These are phyloP conservation scores for Schizochytrium sp. DNA, from an alignment of 108 stramenopile species.

Conservation along the genomic window DNA sequence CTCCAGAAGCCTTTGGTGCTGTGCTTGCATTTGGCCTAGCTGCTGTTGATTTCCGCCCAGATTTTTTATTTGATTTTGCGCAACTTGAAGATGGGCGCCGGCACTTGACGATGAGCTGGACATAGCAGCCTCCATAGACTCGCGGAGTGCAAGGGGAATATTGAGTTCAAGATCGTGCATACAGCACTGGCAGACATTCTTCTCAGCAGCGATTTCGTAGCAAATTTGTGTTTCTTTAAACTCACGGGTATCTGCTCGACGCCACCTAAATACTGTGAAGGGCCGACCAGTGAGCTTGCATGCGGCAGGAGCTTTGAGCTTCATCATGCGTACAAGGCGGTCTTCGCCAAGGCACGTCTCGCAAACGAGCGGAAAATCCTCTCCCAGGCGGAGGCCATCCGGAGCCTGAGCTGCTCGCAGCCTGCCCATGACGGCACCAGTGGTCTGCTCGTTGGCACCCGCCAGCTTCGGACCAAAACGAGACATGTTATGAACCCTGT, in stretches of 20 bases:
- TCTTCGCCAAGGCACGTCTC: constrained; percentile 99
- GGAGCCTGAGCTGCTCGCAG: constrained; percentile 32
- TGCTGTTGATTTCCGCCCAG: too few relatives aligned
- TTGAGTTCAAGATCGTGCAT: constrained; percentile 95
- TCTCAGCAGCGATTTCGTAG: constrained; percentile 90
- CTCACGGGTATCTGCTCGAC: constrained; percentile 93
- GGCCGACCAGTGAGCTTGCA: constrained; percentile 96
- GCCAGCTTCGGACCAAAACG: constrained; percentile 29
- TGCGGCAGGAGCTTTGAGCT: constrained; percentile 85
- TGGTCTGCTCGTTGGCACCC: constrained; percentile 29
- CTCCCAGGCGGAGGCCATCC: constrained; percentile 80
- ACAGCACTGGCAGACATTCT: constrained; percentile 99
- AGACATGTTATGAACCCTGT: neutral
- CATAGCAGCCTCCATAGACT: constrained; percentile 21
- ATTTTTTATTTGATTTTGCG: too few relatives aligned
- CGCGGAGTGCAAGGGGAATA: constrained; percentile 39
- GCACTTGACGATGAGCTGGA: neutral
- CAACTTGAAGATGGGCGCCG: neutral
- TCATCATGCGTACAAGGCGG: constrained; percentile 98
- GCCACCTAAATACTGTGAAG: constrained; percentile 96
- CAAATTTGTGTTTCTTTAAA: constrained; percentile 97
- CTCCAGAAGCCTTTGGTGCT: neutral
- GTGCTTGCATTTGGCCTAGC: too few relatives aligned
- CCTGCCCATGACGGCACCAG: constrained; percentile 6
- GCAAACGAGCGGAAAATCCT: constrained; percentile 96